Evolutionary conservation across 1,284 basidiomycete genomes (phyloP).

Genomic region (Cutaneotrichosporon daszewskae): DNA sequence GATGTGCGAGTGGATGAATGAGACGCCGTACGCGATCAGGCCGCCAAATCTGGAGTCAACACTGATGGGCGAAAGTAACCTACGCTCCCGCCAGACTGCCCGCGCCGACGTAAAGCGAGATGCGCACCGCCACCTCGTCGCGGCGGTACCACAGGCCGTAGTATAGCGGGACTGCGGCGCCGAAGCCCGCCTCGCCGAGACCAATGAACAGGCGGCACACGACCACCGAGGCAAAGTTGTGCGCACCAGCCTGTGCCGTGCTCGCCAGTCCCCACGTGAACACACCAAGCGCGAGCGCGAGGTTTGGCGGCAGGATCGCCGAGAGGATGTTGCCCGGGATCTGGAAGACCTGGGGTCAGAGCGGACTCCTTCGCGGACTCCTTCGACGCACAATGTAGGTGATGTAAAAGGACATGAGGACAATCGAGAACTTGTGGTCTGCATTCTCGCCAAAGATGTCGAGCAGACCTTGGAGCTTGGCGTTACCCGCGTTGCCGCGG

Average conservation of each 20-base stretch:
- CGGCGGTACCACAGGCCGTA: constrained; percentile 37
- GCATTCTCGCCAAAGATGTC: constrained; percentile 21
- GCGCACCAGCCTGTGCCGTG: constrained; percentile 26
- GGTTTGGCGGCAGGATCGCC: constrained; percentile 13
- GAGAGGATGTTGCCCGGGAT: constrained; percentile 41
- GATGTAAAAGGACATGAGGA: constrained; percentile 29
- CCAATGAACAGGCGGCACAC: constrained; percentile 41
- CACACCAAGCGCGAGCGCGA: constrained; percentile 26
- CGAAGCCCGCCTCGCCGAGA: constrained; percentile 36
- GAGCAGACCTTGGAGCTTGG: constrained; percentile 32
- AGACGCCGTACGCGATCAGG: constrained; percentile 22
- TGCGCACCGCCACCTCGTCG: constrained; percentile 38
- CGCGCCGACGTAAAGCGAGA: constrained; percentile 41
- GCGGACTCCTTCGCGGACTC: neutral
- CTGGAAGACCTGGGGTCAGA: constrained; percentile 2
- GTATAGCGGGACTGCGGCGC: constrained; percentile 28
- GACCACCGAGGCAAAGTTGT: constrained; percentile 26
- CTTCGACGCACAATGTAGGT: constrained; percentile 27
- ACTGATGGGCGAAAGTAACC: too few species aligned
- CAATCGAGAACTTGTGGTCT: constrained; percentile 35
- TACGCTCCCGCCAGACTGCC: constrained; percentile 31
- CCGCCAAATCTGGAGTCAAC: too few species aligned
- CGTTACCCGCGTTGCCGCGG: constrained; percentile 33
- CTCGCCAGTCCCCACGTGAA: constrained; percentile 35
- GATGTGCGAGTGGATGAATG: constrained; percentile 11